phyloP scores from a whole-genome alignment of 2,329 filamentous ascomycete species.

The Arthrobotrys megalospora region DNA sequence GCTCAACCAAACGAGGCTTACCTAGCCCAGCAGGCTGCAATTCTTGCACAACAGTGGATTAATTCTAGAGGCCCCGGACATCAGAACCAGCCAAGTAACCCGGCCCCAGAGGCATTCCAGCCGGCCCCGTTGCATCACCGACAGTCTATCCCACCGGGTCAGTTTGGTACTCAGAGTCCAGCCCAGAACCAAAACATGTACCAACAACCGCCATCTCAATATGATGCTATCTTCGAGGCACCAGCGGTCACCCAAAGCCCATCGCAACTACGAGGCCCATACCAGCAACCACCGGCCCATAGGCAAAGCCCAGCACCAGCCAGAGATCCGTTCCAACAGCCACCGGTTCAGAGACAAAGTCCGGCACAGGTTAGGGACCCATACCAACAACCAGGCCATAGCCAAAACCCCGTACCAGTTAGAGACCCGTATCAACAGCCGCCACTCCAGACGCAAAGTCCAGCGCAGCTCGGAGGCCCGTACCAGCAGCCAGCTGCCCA shows the following conservation, averaged over 20 bases:
- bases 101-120: constrained; percentile 15
- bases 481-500: constrained; percentile 37
- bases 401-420: constrained; percentile 21
- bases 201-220: constrained; percentile 31
- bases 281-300: constrained; percentile 29
- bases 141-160: constrained; percentile 39
- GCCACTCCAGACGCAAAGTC: constrained; percentile 20
- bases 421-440: constrained; percentile 43
- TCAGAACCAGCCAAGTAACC: constrained; percentile 2
- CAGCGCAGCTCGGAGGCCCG: constrained; percentile 5
- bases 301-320: constrained; percentile 6
- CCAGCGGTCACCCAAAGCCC: constrained; percentile 15
- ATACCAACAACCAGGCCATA: constrained; percentile 27
- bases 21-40: constrained; percentile 54
- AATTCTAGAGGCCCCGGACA: constrained; percentile 20
- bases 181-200: constrained; percentile 32
- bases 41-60: constrained; percentile 54
- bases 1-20: constrained; percentile 36
- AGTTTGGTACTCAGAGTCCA: constrained; percentile 28
- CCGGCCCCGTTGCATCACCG: constrained; percentile 24
- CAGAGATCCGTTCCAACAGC: constrained; percentile 25
- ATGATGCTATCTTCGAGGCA: constrained; percentile 1
- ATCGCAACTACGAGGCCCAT: constrained; percentile 15
- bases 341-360: constrained; percentile 10
- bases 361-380: constrained; percentile 13